Evolutionary conservation across 192 early-diverging fungal genomes (phyloP).

Genomic region (Dispira parvispora): DNA sequence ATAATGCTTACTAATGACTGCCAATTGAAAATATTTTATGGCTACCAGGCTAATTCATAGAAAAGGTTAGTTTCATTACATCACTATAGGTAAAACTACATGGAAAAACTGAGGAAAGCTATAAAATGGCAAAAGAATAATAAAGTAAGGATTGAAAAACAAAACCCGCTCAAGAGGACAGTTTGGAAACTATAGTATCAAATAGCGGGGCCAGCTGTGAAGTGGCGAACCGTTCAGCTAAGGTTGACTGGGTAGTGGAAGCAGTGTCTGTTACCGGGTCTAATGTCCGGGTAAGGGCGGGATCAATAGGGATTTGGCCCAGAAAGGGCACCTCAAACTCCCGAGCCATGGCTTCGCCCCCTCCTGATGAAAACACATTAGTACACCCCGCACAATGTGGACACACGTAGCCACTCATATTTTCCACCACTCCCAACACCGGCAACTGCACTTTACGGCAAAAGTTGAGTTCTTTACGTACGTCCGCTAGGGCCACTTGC

Average conservation of each 20-base stretch:
- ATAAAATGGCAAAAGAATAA: no score
- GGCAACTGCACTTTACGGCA: constrained; percentile 79
- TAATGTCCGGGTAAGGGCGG: constrained; percentile 45
- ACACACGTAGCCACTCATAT: constrained; percentile 96
- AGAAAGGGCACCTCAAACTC: constrained; percentile 75
- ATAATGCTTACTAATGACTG: no score
- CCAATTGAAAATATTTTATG: no score
- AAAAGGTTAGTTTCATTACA: no score
- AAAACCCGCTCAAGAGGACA: neutral
- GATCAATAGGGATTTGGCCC: constrained; percentile 87
- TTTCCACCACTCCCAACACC: constrained; percentile 87
- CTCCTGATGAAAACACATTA: constrained; percentile 85
- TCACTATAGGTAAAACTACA: no score
- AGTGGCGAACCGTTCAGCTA: neutral
- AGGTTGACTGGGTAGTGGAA: neutral
- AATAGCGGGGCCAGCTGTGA: neutral
- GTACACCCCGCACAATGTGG: constrained; percentile 66
- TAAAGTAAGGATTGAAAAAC: no score
- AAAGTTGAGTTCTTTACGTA: constrained; percentile 96
- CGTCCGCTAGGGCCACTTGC: constrained; percentile 69
- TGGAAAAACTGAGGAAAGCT: no score
- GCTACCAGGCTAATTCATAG: no score
- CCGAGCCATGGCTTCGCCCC: constrained; percentile 75
- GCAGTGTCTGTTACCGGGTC: constrained; percentile 15
- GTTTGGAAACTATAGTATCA: neutral